phyloP scores from a whole-genome alignment of 768 basidiomycete species.

The Amanita thiersii region DNA sequence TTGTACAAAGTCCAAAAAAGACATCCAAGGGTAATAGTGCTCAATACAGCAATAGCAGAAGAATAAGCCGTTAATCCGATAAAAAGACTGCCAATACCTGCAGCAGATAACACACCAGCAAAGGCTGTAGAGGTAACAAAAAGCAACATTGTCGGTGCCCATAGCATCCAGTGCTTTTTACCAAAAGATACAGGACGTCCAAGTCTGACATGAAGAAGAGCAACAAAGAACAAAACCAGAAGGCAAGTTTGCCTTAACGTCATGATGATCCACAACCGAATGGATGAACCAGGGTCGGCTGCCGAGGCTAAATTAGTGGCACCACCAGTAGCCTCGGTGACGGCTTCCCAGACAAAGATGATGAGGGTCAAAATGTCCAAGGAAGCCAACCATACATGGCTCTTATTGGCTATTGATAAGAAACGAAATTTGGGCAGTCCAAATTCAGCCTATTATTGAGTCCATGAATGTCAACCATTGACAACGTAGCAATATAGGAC shows the following conservation, averaged over 20 bases:
- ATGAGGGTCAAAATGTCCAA: constrained; percentile 56
- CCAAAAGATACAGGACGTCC: constrained; percentile 66
- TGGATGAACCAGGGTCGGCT: constrained; percentile 42
- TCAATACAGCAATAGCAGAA: constrained; percentile 40
- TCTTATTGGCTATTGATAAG: constrained; percentile 61
- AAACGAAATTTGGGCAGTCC: constrained; percentile 62
- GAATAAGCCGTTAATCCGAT: constrained; percentile 55
- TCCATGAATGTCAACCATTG: neutral
- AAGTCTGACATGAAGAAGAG: constrained; percentile 63
- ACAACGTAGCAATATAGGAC: neutral
- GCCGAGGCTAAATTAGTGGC: constrained; percentile 35
- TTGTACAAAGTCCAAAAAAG: constrained; percentile 54
- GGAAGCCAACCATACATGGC: constrained; percentile 64
- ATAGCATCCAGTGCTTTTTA: constrained; percentile 64
- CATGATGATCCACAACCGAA: constrained; percentile 61
- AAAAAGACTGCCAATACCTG: constrained; percentile 47
- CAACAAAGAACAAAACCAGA: constrained; percentile 49
- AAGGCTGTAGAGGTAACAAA: constrained; percentile 48
- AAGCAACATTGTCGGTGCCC: constrained; percentile 54
- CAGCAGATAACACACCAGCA: constrained; percentile 48
- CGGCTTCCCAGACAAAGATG: constrained; percentile 60
- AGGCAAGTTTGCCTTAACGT: constrained; percentile 65
- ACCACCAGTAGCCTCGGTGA: constrained; percentile 42
- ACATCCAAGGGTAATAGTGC: constrained; percentile 44
- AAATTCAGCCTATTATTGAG: constrained; percentile 53